A percentile compares a stretch with the other conserved stretches of the same genome.
phyloP scores from a whole-genome alignment of 1,139 yeast genomes.

The Meyerozyma elateridarum region DNA sequence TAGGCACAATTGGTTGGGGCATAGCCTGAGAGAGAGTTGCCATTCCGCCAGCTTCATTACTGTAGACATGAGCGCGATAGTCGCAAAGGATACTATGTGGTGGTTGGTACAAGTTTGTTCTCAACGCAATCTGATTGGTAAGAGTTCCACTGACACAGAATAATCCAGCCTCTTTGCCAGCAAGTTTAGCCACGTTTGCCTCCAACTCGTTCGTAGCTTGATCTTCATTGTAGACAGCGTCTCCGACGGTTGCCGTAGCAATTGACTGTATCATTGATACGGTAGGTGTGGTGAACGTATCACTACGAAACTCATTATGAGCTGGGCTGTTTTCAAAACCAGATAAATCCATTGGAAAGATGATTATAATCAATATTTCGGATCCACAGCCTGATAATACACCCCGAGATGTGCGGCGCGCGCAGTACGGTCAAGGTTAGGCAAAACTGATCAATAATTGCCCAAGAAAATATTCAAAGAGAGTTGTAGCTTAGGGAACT shows the following conservation, averaged over 20 bases:
- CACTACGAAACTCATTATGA: conserved; percentile 42
- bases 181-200: conserved; percentile 28
- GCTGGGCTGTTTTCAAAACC: conserved; percentile 20
- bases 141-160: conserved; percentile 45
- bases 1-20: conserved; percentile 37
- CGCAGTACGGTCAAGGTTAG: too few species aligned
- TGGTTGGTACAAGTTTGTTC: conserved; percentile 41
- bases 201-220: conserved; percentile 31
- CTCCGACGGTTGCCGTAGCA: conserved; percentile 23
- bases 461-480: too few species aligned
- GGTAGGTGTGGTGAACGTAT: conserved; percentile 45
- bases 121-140: conserved; percentile 40
- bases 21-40: conserved; percentile 44
- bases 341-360: conserved; percentile 3
- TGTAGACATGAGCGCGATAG: conserved; percentile 34
- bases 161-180: conserved; percentile 41
- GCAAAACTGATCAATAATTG: too few species aligned
- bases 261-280: conserved; percentile 28
- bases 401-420: too few species aligned
- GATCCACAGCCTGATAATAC: too few species aligned
- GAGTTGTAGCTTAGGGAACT: too few species aligned
- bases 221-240: conserved; percentile 44
- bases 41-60: conserved; percentile 43
- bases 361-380: too few species aligned
- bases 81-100: conserved; percentile 43